Conservation (phyloP, 2,329 filamentous ascomycete genomes). For the Coniella vitis region DNA sequence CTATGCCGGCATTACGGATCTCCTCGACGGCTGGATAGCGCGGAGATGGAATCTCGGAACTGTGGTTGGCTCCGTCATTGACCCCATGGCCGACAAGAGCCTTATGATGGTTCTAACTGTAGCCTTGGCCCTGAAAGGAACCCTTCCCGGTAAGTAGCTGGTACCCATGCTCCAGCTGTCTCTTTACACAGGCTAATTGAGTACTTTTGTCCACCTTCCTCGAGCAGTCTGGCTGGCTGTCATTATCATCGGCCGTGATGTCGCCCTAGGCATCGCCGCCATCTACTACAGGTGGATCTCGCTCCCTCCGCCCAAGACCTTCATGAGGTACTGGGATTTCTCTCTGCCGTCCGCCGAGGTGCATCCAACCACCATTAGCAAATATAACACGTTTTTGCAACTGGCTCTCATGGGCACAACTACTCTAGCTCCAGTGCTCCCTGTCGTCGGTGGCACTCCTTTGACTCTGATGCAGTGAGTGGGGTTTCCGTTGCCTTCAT, state of each 20-base stretch:
- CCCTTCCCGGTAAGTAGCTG: constrained; percentile 60
- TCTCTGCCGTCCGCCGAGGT: constrained; percentile 83
- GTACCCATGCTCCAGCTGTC: neutral
- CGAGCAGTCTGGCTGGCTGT: constrained; percentile 70
- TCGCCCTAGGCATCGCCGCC: constrained; percentile 74
- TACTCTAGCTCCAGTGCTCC: constrained; percentile 70
- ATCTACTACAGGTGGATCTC: constrained; percentile 97
- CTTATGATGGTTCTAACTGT: constrained; percentile 92
- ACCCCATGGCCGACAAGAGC: constrained; percentile 94
- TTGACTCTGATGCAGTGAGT: constrained; percentile 61
- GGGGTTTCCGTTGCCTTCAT: neutral
- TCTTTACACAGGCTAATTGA: constrained; percentile 2
- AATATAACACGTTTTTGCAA: constrained; percentile 91
- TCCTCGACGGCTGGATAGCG: constrained; percentile 92
- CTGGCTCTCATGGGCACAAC: constrained; percentile 79
- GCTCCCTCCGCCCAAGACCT: constrained; percentile 86
- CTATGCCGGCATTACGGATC: constrained; percentile 85
- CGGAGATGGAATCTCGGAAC: constrained; percentile 82
- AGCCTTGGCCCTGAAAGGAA: constrained; percentile 74
- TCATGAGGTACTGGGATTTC: constrained; percentile 94
- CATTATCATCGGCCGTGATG: constrained; percentile 87
- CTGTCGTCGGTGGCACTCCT: constrained; percentile 46
- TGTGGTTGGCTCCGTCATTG: constrained; percentile 89
- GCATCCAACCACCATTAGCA: constrained; percentile 74
- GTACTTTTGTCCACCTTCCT: neutral